Conservation (phyloP, 768 basidiomycete genomes). For the Russula abietina region DNA sequence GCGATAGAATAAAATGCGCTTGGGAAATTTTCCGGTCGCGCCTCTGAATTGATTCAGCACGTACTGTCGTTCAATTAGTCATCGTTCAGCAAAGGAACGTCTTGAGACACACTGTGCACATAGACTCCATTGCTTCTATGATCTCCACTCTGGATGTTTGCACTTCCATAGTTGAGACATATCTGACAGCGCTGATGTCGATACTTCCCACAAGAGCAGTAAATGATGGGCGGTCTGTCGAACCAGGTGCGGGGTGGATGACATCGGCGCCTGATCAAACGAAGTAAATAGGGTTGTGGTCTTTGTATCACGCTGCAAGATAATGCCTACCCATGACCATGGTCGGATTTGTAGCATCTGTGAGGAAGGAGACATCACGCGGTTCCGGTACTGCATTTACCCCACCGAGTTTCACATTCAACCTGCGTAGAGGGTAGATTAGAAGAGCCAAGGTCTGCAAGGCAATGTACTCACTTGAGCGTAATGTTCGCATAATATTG, state of each 20-base stretch:
- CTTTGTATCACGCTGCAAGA: background rate
- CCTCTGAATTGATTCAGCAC: constrained; percentile 54
- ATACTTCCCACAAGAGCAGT: constrained; percentile 76
- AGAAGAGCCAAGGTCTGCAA: background rate
- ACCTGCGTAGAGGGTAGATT: constrained; percentile 36
- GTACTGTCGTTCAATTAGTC: constrained; percentile 34
- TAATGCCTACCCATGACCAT: constrained; percentile 63
- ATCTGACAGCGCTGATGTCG: constrained; percentile 71
- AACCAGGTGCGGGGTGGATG: constrained; percentile 76
- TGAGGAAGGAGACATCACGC: constrained; percentile 54
- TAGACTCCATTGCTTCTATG: constrained; percentile 61
- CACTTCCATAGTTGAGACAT: constrained; percentile 53
- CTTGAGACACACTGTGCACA: constrained; percentile 46
- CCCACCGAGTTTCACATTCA: constrained; percentile 81
- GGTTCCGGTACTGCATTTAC: constrained; percentile 76
- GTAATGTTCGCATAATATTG: constrained; percentile 82
- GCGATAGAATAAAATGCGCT: constrained; percentile 71
- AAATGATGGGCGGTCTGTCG: constrained; percentile 74
- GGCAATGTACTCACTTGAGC: constrained; percentile 51
- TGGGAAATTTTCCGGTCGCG: constrained; percentile 54
- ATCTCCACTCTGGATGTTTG: constrained; percentile 70
- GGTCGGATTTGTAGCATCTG: constrained; percentile 67
- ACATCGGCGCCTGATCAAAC: constrained; percentile 61
- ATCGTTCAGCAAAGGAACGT: background rate
- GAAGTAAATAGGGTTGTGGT: too few species aligned